Evolutionary conservation across 768 basidiomycete species (phyloP), one percentile per base, ranked within the genome.

Genomic region (Agaricus sinodeliciosus): DNA sequence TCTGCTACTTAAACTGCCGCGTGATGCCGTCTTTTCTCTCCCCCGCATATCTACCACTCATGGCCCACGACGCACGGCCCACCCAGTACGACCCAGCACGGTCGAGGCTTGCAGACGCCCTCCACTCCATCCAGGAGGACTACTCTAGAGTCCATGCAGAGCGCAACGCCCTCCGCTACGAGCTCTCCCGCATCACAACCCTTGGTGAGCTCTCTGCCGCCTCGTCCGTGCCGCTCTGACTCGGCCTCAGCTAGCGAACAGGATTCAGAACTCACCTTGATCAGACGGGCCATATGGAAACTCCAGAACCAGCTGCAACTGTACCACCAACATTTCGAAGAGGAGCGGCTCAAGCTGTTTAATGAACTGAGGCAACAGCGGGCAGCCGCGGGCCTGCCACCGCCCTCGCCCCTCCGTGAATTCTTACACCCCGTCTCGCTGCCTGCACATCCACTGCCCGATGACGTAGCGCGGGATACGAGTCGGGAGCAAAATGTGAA

Each of bases 401-500:
- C 51, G 1, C 51, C 51, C 31, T 34, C 37, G 11, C 45, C 44
- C 34, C 45, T 47, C 22, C 44, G 51, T 15, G 45, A 53, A 28
- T 12, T 46, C 42, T 36, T 41, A 43, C 4, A 26, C 9, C 12
- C 27, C 39, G 11, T 16, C 28, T 16, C 31, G 44, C 27, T 43
- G 3, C 11, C 26, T 8, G 37, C 16, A 18, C 39, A 16, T 19
- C 46, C 26, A 13, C 15, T 9, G 1, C 18, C 26, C 22, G 19
- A 34, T 13, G 45, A 53, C 28, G 16, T 41, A 13, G 18, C 37
- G 35, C n/a, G 44, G 11, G 31, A n/a, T 18, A 35, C 45, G 5
- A 13, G 15, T 31, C 53, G 65, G 18, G 68, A 68, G 55, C 48
- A 54, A 39, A 65, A 65, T 22, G 59, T 56, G 48, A 57, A 62